Evolutionary conservation across 1,284 basidiomycete genomes (phyloP), one percentile per base, ranked within the genome.

Genomic region (Cryptococcus depauperatus): DNA sequence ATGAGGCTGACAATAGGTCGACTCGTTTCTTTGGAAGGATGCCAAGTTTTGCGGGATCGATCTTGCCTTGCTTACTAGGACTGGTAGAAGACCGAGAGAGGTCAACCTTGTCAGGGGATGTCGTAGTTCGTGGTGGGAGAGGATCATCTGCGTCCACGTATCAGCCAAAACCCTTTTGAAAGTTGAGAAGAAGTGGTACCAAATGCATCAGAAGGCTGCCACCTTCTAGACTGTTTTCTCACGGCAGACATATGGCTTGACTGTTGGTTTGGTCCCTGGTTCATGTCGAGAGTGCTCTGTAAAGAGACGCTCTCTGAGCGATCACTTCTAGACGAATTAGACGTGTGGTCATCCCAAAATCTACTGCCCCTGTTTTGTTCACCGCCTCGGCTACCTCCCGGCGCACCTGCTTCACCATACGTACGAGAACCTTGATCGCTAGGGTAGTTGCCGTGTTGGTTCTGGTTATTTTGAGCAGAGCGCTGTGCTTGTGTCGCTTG

Each of bases 11-110:
- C 35, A 69, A 50, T 18, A 70, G 61, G 44, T 68, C 66, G 37
- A 71, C 69, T 33, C 58, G 54, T 46, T 68, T 68, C 57, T 71
- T 71, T 4, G 69, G 69, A 5, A 71, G 54, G 47, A 71, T 64
- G 18, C 69, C 69, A 28, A 71, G 61, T 52, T 70, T 71, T 40
- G 66, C 61, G 8, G 65, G 62, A 58, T 71, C 69, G 34, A 71
- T 71, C 57, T 69, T 71, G 30, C 61, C 58, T 1, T 51, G 38
- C 27, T 58, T 57, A 29, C 59, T 56, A 1, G 62, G 61, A 41
- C 49, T 53, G 23, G 37, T 32, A 18, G 7, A n/a, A 10, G n/a
- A 21, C 8, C 19, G 16, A 21, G 35, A 8, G 4, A 37, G 14
- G 7, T 2, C 35, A 13, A 37, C 21, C 3, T 22, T 19, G 14